phyloP scores from a whole-genome alignment of 108 stramenopile genomes.

The Nannochloropsis gaditana region DNA sequence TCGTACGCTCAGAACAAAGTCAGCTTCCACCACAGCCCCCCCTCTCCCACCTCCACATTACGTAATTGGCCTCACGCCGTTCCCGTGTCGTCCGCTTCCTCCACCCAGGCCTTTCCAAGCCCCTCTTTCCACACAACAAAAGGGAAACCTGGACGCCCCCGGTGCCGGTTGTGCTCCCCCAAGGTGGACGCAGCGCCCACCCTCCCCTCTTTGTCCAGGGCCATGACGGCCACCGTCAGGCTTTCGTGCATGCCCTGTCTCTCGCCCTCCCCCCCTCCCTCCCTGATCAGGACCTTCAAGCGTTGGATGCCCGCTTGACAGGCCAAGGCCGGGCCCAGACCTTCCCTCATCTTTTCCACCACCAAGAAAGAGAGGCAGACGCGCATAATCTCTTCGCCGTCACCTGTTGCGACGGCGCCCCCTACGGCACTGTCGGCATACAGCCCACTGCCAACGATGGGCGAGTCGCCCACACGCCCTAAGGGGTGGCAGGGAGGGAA shows the following conservation, averaged over 20 bases:
- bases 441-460: slow-evolving; percentile 43
- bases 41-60: not conserved
- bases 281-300: slow-evolving; percentile 25
- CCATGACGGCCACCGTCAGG: slow-evolving; percentile 46
- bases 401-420: slow-evolving; percentile 51
- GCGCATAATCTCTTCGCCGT: slow-evolving; percentile 52
- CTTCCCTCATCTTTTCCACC: slow-evolving; percentile 43
- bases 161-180: slow-evolving; percentile 36
- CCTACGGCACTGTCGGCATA: slow-evolving; percentile 48
- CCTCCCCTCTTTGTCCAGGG: slow-evolving; percentile 36
- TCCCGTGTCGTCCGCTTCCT: slow-evolving; percentile 23
- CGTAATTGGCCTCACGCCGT: not conserved
- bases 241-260: slow-evolving; percentile 31
- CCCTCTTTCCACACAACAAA: slow-evolving; percentile 44
- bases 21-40: not conserved
- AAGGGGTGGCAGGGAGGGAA: not conserved
- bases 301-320: slow-evolving; percentile 38
- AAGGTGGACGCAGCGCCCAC: slow-evolving; percentile 48
- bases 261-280: not conserved
- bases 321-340: slow-evolving; percentile 31
- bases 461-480: slow-evolving; percentile 51
- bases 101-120: slow-evolving; percentile 17
- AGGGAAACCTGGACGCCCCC: slow-evolving; percentile 45
- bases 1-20: no score
- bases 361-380: slow-evolving; percentile 44